Conservation (phyloP, 2,329 filamentous ascomycete species). For the Trichoderma koningiopsis region DNA sequence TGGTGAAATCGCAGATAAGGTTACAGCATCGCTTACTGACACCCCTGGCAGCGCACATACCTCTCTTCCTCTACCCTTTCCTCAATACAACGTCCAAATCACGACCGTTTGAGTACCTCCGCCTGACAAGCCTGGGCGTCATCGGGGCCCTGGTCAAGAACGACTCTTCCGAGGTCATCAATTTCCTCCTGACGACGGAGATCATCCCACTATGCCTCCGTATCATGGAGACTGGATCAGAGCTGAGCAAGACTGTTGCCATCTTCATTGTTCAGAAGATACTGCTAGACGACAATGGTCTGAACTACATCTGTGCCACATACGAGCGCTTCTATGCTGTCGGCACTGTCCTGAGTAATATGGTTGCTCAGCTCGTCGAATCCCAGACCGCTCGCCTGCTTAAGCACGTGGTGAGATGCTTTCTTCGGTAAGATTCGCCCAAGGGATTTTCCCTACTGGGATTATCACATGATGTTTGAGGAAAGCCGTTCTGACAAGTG, state of each 20-base stretch:
- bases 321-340: slow-evolving; percentile 99
- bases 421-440: slow-evolving; percentile 72
- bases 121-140: slow-evolving; percentile 91
- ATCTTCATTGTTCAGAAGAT: slow-evolving; percentile 99
- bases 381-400: slow-evolving; percentile 94
- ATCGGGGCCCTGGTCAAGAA: slow-evolving; percentile 98
- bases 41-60: slow-evolving; percentile 77
- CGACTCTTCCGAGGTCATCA: slow-evolving; percentile 97
- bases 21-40: slow-evolving; percentile 9
- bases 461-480: neutral
- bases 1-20: neutral
- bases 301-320: slow-evolving; percentile 98
- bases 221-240: slow-evolving; percentile 99
- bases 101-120: slow-evolving; percentile 94
- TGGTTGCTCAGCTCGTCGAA: slow-evolving; percentile 97
- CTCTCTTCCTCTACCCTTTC: slow-evolving; percentile 96
- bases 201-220: slow-evolving; percentile 96
- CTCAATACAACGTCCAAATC: slow-evolving; percentile 99
- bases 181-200: slow-evolving; percentile 96
- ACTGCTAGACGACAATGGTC: slow-evolving; percentile 89
- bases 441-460: neutral
- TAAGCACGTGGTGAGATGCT: slow-evolving; percentile 97
- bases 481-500: slow-evolving; percentile 27
- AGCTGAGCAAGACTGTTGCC: slow-evolving; percentile 97
- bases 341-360: slow-evolving; percentile 95